A percentile compares a stretch with the other conserved stretches of the same genome.
These are phyloP conservation scores for Henckelia pumila DNA, from an alignment of 257 asterid genomes.

Conservation along the genomic window DNA sequence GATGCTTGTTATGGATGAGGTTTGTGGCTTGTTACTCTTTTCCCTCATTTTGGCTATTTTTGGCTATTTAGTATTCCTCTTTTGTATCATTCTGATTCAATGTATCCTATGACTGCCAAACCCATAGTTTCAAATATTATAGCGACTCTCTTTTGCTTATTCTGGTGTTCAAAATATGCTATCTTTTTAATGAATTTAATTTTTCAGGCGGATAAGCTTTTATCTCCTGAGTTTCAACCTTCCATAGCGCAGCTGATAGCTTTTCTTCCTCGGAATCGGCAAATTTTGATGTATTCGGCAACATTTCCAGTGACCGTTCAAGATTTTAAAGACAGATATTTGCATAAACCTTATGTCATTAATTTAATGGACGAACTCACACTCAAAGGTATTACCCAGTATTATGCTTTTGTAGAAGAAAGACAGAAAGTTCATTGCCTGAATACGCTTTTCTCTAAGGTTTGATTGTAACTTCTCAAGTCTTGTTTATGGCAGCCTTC, in stretches of 20 bases:
- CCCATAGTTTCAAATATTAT: background rate
- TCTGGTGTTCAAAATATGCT: background rate
- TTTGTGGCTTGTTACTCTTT: constrained; percentile 2
- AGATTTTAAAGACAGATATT: constrained; percentile 27
- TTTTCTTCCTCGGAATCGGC: constrained; percentile 24
- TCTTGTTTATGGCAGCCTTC: background rate
- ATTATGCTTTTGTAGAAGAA: constrained; percentile 30
- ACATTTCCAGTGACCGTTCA: constrained; percentile 27
- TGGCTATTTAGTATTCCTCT: background rate
- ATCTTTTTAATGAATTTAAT: background rate
- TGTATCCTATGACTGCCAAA: background rate
- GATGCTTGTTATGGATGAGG: constrained; percentile 31
- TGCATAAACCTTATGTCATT: constrained; percentile 22
- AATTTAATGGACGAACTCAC: constrained; percentile 28
- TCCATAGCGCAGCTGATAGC: constrained; percentile 24
- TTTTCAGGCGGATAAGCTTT: constrained; percentile 28
- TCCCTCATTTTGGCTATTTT: background rate
- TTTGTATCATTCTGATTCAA: background rate
- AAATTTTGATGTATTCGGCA: constrained; percentile 26
- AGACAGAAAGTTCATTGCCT: constrained; percentile 31
- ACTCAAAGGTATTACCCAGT: constrained; percentile 25
- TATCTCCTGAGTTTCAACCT: constrained; percentile 29
- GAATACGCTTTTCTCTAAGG: constrained; percentile 27
- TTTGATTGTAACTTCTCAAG: background rate
- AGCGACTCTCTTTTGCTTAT: background rate